Conservation (phyloP, 2,329 filamentous ascomycete species). For the Colletotrichum costaricense region DNA sequence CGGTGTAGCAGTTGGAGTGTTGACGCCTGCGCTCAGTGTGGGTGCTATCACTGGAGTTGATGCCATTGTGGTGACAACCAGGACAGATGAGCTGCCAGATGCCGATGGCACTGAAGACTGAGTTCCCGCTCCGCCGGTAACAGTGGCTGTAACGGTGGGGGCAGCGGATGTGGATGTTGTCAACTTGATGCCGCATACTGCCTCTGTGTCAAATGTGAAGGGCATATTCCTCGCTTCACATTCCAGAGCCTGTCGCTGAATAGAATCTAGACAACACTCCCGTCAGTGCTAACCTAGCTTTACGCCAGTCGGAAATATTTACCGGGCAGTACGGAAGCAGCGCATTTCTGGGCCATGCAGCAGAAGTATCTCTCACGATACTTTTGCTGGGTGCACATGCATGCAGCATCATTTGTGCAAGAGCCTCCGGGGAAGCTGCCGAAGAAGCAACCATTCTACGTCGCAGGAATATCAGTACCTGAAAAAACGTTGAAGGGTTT, state of each 20-base stretch:
- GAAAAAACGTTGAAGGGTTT: not conserved
- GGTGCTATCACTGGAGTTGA: no score
- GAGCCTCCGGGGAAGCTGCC: slow-evolving; percentile 5
- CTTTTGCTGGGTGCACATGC: slow-evolving; percentile 6
- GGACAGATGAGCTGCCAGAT: no score
- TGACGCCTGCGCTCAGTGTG: no score
- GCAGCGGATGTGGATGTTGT: not conserved
- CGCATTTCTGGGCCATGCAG: slow-evolving; percentile 13
- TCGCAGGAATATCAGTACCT: not conserved
- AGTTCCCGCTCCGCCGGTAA: not conserved
- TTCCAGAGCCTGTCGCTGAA: not conserved
- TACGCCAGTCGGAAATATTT: not conserved
- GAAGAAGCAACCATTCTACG: slow-evolving; percentile 9
- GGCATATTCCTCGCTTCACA: not conserved
- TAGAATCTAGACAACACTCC: not conserved
- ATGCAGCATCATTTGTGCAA: slow-evolving; percentile 9
- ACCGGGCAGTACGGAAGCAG: not conserved
- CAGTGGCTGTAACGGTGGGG: not conserved
- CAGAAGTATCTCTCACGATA: slow-evolving; percentile 3
- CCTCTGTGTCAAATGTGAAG: not conserved
- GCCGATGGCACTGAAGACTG: no score
- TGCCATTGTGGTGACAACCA: no score
- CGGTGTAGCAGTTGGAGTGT: no score
- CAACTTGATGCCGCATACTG: not conserved
- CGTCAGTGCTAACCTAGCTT: not conserved